phyloP scores from a whole-genome alignment of 768 basidiomycete genomes.

The Suillus brevipes region DNA sequence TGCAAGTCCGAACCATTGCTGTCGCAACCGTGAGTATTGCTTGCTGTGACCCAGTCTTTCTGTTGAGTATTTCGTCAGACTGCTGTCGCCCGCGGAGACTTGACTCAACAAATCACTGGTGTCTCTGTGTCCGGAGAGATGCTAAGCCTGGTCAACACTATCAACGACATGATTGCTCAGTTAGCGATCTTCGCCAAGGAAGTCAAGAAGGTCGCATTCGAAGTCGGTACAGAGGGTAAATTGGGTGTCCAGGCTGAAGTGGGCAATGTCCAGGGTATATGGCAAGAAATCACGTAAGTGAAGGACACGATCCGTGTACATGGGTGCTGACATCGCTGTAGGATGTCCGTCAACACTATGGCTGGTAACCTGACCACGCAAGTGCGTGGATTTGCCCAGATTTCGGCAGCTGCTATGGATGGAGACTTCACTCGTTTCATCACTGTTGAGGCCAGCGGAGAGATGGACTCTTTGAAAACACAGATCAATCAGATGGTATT shows the following conservation, averaged over 20 bases:
- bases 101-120: conserved; percentile 91
- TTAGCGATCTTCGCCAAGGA: conserved; percentile 71
- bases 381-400: conserved; percentile 98
- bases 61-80: conserved; percentile 45
- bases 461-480: conserved; percentile 99
- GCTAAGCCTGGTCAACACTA: conserved; percentile 93
- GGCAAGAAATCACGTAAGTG: conserved; percentile 96
- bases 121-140: conserved; percentile 96
- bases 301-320: not conserved
- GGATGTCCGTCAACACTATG: conserved; percentile 97
- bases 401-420: conserved; percentile 97
- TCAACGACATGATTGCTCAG: conserved; percentile 85
- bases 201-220: conserved; percentile 93
- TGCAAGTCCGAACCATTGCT: conserved; percentile 92
- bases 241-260: conserved; percentile 97
- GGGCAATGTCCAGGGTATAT: conserved; percentile 94
- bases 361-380: conserved; percentile 95
- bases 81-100: conserved; percentile 90
- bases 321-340: conserved; percentile 30
- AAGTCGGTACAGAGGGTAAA: conserved; percentile 99
- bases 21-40: conserved; percentile 72
- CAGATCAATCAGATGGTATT: conserved; percentile 99
- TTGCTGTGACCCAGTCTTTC: not conserved
- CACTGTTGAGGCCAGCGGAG: conserved; percentile 96
- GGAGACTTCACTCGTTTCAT: conserved; percentile 99